A percentile compares a stretch with the other conserved stretches of the same genome.
Evolutionary conservation across 2,329 filamentous ascomycete species (phyloP).

Genomic region (Bipolaris sorokiniana): DNA sequence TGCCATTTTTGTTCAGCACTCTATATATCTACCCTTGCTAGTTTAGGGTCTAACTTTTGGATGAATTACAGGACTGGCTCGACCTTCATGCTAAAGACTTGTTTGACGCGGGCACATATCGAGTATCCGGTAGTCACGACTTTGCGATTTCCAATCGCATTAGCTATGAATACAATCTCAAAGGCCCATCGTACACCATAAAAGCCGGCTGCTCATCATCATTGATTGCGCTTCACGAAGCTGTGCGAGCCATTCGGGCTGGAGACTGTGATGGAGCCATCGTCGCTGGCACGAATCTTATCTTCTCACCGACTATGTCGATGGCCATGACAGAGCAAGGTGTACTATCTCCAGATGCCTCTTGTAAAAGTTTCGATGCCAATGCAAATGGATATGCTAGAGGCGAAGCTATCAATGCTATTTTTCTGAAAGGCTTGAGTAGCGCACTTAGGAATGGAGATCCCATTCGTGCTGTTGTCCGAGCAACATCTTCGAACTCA

Average conservation of each 20-base stretch:
- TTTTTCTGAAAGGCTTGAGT: not conserved
- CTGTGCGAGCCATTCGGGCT: slow-evolving; percentile 7
- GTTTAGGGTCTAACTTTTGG: not conserved
- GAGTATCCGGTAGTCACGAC: slow-evolving; percentile 9
- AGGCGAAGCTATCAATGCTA: not conserved
- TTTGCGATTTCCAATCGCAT: slow-evolving; percentile 33
- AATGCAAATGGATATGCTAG: not conserved
- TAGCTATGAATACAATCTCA: slow-evolving; percentile 27
- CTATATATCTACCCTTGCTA: not conserved
- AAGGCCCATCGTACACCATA: slow-evolving; percentile 12
- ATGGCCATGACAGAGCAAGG: slow-evolving; percentile 22
- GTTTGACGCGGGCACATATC: not conserved
- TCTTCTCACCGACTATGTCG: slow-evolving; percentile 12
- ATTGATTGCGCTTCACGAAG: not conserved
- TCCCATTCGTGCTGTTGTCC: slow-evolving; percentile 41
- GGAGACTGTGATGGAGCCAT: slow-evolving; percentile 20
- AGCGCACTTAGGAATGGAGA: slow-evolving; percentile 16
- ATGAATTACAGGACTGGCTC: not conserved
- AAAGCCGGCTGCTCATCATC: not conserved
- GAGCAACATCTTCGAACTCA: slow-evolving; percentile 23
- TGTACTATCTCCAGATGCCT: not conserved
- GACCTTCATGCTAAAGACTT: not conserved
- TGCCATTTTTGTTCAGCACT: not conserved
- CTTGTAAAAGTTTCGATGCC: not conserved
- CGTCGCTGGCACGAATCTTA: slow-evolving; percentile 26